Conservation (phyloP, 2,329 filamentous ascomycete genomes). For the Ceratocystis alfenasii region DNA sequence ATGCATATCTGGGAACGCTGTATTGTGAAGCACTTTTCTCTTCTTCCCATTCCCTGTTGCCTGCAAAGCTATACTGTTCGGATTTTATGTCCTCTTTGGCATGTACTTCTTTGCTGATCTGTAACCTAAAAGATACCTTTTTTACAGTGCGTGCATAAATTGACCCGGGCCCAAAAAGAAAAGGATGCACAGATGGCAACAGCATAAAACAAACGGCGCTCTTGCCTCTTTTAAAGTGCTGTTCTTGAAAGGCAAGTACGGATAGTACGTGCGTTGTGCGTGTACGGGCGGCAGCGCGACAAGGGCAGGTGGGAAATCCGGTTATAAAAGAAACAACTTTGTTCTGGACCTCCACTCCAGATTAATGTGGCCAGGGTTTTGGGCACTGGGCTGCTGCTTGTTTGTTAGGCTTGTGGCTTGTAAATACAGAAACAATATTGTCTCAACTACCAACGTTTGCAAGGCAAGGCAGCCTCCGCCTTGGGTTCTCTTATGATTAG, state of each 20-base stretch:
- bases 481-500: neutral
- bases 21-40: neutral
- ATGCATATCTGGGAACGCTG: neutral
- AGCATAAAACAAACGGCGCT: neutral
- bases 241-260: neutral
- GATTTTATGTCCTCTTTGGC: neutral
- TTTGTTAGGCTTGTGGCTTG: neutral
- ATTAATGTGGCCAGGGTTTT: neutral
- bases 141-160: conserved; percentile 8
- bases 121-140: conserved; percentile 12
- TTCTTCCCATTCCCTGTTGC: neutral
- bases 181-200: conserved; percentile 5
- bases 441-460: neutral
- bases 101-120: conserved; percentile 2
- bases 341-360: neutral
- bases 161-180: neutral
- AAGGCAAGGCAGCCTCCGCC: neutral
- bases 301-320: conserved; percentile 4
- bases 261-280: neutral
- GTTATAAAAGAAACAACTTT: conserved; percentile 2
- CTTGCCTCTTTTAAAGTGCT: neutral
- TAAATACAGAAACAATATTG: conserved; percentile 5
- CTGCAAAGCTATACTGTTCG: neutral
- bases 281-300: neutral
- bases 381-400: neutral